phyloP scores from a whole-genome alignment of 768 basidiomycete species.

The Paxillus rubicundulus region DNA sequence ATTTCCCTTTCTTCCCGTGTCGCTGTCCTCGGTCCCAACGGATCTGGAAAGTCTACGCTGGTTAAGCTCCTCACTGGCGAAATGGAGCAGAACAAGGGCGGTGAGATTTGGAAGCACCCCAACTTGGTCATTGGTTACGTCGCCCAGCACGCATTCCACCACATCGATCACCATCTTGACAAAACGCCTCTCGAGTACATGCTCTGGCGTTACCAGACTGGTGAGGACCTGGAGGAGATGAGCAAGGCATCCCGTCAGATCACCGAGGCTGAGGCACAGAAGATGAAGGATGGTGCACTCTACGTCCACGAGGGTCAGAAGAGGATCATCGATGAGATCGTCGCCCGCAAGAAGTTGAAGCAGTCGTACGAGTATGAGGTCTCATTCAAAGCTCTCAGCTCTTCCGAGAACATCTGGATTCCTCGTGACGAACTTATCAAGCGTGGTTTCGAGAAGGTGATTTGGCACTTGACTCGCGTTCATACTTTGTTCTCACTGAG shows the following conservation, averaged over 20 bases:
- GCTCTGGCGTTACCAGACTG: constrained; percentile 99
- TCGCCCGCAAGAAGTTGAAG: constrained; percentile 94
- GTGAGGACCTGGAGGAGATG: constrained; percentile 98
- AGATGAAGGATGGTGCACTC: constrained; percentile 94
- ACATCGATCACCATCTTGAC: constrained; percentile 97
- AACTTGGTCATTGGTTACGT: constrained; percentile 99
- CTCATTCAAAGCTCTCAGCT: constrained; percentile 90
- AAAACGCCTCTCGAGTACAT: constrained; percentile 99
- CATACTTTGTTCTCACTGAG: neutral
- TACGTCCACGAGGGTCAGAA: constrained; percentile 93
- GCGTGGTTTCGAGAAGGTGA: constrained; percentile 94
- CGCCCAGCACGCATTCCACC: constrained; percentile 99
- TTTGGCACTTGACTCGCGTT: constrained; percentile 11
- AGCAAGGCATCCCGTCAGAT: constrained; percentile 87
- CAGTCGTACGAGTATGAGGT: constrained; percentile 99
- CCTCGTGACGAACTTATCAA: constrained; percentile 96
- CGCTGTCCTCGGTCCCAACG: constrained; percentile 97
- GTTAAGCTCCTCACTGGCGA: constrained; percentile 97
- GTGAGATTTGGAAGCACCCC: constrained; percentile 99
- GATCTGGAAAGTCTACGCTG: constrained; percentile 96
- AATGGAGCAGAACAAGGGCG: constrained; percentile 93
- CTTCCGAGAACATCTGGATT: constrained; percentile 98
- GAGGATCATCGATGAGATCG: constrained; percentile 90
- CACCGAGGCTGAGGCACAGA: constrained; percentile 81
- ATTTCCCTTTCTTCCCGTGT: constrained; percentile 98